Conservation (phyloP, 805 yeast species). For the Metschnikowia proteae region DNA sequence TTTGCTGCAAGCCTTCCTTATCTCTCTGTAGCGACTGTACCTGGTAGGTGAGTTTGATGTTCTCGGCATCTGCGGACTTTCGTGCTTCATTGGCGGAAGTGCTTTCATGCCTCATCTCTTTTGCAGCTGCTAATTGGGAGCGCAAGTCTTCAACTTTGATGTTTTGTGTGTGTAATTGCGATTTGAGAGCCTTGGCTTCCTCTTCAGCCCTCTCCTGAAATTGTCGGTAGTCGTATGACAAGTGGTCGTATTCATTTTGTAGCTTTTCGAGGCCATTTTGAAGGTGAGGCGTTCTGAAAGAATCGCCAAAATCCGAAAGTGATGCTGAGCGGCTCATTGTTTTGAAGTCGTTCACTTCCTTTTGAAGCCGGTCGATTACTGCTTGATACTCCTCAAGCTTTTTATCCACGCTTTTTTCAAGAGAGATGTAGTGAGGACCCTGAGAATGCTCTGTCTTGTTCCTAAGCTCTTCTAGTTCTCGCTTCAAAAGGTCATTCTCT, state of each 20-base stretch:
- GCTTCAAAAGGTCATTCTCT: not conserved
- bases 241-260: slow-evolving; percentile 14
- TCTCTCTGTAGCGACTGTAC: slow-evolving; percentile 39
- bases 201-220: slow-evolving; percentile 7
- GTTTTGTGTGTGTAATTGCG: slow-evolving; percentile 8
- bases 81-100: slow-evolving; percentile 40
- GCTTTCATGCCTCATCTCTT: not conserved
- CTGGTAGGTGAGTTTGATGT: slow-evolving; percentile 38
- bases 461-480: not conserved
- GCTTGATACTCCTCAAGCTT: slow-evolving; percentile 31
- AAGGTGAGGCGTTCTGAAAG: not conserved
- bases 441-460: not conserved
- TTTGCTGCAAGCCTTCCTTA: slow-evolving; percentile 31
- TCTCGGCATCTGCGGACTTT: slow-evolving; percentile 42
- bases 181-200: slow-evolving; percentile 8
- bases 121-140: slow-evolving; percentile 10
- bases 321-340: slow-evolving; percentile 14
- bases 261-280: slow-evolving; percentile 12
- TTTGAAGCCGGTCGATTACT: slow-evolving; percentile 28
- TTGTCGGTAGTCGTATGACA: slow-evolving; percentile 5
- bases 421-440: not conserved
- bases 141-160: slow-evolving; percentile 13
- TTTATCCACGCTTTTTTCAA: slow-evolving; percentile 16
- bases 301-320: slow-evolving; percentile 6
- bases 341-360: slow-evolving; percentile 30